phyloP scores from a whole-genome alignment of 495 filamentous ascomycete species.

The Aspergillus indologenus region DNA sequence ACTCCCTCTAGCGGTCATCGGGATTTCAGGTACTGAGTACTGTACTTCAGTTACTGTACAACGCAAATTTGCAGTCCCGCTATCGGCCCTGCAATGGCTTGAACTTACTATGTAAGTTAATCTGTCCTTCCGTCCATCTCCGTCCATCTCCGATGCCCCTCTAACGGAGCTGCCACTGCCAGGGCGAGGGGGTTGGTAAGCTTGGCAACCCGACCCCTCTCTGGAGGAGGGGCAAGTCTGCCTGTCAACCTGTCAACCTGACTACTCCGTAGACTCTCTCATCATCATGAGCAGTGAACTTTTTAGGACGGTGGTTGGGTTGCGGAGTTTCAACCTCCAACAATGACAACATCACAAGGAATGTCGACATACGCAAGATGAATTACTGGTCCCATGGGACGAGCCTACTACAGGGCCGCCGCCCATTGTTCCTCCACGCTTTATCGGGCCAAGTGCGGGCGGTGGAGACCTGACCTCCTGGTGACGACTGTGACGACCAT shows the following conservation, averaged over 20 bases:
- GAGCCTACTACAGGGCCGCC: background rate
- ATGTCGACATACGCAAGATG: background rate
- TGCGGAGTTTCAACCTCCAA: background rate
- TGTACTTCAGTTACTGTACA: background rate
- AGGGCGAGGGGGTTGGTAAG: background rate
- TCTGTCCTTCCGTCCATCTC: background rate
- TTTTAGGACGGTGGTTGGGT: background rate
- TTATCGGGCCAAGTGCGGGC: background rate
- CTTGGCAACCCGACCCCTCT: background rate
- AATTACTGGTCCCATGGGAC: background rate
- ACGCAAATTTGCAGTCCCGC: background rate
- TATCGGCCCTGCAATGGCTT: background rate
- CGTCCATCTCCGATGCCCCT: background rate
- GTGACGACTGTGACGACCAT: background rate
- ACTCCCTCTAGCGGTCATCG: background rate
- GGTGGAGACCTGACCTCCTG: background rate
- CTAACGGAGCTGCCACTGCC: background rate
- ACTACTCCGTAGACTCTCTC: background rate
- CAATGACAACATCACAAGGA: background rate
- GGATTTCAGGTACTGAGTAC: background rate
- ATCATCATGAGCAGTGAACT: background rate
- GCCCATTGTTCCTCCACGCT: too few relatives aligned
- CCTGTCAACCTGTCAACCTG: too few relatives aligned
- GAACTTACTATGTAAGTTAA: background rate
- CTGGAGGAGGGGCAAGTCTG: background rate